Evolutionary conservation across 352 stramenopile species (phyloP), one percentile per base, ranked within the genome.

Genomic region (Pythium monospermum): DNA sequence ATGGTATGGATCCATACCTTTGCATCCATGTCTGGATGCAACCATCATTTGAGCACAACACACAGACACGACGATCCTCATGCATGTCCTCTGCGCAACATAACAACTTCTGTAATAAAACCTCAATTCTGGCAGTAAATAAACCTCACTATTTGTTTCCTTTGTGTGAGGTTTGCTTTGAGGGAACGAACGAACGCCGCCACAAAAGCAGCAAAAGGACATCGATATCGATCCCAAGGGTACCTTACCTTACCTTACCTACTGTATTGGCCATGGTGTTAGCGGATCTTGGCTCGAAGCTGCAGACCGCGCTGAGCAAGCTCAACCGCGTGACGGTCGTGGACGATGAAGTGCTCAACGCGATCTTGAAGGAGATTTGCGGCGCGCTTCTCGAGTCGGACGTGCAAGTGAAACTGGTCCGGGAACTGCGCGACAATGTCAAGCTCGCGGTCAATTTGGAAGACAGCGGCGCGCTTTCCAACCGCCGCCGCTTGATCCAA

Each of bases 361-460:
- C 70, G 39, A 73, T 96, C 37, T 71, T 97, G 4, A 96, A 96
- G 70, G 89, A 97, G 51, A 95, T 97, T 50, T 91, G 79, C 53
- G 75, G 76, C 38, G 89, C 89, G 53, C 70, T 97, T 65, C 76
- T 97, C 38, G 76, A 95, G 61, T 88, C 78, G 11, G 89, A 96
- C 61, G 86, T 96, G 46, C 90, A 96, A 59, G 80, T 94, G 38
- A 86, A 88, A 61, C 77, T 94, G 33, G 88, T 97, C 55, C 76
- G 79, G 25, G 70, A 96, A 57, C 67, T 97, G 54, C 83, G 88
- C 31, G 85, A 91, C 66, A 94, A 93, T 37, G 82, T 97, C 41
- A 95, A 96, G 64, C 75, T 91, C 37, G 76, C 79, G 19, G 76
- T 95, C 48, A 91, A 87, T 48, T 64, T 94, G 18, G 82, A 96